Conservation (phyloP, 2,329 filamentous ascomycete genomes). For the Aspergillus ruber region DNA sequence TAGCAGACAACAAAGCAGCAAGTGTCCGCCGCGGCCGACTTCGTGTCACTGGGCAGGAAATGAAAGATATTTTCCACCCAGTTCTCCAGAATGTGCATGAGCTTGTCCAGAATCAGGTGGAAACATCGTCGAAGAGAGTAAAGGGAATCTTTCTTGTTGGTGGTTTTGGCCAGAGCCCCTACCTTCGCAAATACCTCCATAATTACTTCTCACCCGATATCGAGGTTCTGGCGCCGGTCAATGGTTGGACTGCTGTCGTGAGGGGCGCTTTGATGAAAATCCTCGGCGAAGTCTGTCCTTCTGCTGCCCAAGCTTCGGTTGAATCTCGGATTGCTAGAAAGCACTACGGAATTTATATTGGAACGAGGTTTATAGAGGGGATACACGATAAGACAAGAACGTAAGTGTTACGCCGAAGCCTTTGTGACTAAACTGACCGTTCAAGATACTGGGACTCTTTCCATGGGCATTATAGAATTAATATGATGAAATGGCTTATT, state of each 20-base stretch:
- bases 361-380: background rate
- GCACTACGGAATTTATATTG: conserved; percentile 12
- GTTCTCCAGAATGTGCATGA: conserved; percentile 12
- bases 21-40: conserved; percentile 17
- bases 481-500: conserved; percentile 16
- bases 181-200: conserved; percentile 15
- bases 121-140: conserved; percentile 57
- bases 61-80: conserved; percentile 16
- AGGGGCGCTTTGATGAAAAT: conserved; percentile 14
- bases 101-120: conserved; percentile 26
- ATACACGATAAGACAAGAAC: conserved; percentile 10
- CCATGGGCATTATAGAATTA: conserved; percentile 5
- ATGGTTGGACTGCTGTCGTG: conserved; percentile 24
- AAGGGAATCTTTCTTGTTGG: conserved; percentile 31
- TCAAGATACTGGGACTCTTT: conserved; percentile 10
- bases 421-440: background rate
- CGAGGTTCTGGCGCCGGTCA: conserved; percentile 13
- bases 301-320: conserved; percentile 5
- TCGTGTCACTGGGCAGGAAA: conserved; percentile 9
- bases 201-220: conserved; percentile 8
- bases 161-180: conserved; percentile 23
- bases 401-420: conserved; percentile 3
- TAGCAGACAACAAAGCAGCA: conserved; percentile 11
- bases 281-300: conserved; percentile 7
- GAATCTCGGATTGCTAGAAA: conserved; percentile 17